A percentile compares a stretch with the other conserved stretches of the same genome.
Evolutionary conservation across 2,329 filamentous ascomycete genomes (phyloP).

Genomic region (Diaporthe ilicicola): DNA sequence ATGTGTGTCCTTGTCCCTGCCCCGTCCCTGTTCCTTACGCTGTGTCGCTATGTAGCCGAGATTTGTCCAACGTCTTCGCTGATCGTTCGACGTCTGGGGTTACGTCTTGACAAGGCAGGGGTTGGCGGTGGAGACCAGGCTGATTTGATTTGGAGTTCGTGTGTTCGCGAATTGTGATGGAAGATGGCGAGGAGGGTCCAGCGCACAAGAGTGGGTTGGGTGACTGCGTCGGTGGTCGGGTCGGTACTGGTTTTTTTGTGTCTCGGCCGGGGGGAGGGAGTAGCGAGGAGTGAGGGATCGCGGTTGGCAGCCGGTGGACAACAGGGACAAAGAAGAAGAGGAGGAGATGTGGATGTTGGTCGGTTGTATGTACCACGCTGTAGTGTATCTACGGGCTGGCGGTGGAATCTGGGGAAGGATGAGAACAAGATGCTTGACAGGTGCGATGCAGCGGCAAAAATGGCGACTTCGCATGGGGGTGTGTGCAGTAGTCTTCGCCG

Average conservation of each 20-base stretch:
- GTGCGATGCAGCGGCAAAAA: constrained; percentile 33
- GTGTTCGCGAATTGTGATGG: constrained; percentile 1
- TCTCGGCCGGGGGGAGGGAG: neutral
- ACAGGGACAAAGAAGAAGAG: constrained; percentile 6
- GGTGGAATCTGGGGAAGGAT: constrained; percentile 13
- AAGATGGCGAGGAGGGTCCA: constrained; percentile 11
- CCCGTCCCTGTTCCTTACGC: neutral
- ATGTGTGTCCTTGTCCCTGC: neutral
- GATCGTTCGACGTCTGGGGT: neutral
- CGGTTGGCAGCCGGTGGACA: neutral
- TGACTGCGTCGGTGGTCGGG: constrained; percentile 17
- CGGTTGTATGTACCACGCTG: neutral
- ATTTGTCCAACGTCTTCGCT: neutral
- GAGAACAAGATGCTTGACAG: constrained; percentile 14
- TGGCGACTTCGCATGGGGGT: constrained; percentile 30
- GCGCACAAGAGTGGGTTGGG: constrained; percentile 7
- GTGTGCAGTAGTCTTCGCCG: neutral
- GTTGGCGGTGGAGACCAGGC: neutral
- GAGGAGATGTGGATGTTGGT: neutral
- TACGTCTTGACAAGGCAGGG: neutral
- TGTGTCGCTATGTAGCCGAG: constrained; percentile 7
- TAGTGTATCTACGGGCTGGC: neutral
- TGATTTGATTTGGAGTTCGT: neutral
- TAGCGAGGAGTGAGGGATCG: neutral
- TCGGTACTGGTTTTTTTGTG: neutral